Base-by-base conservation (phyloP, 2,329 filamentous ascomycete genomes). In the Aspergillus neotritici region DNA sequence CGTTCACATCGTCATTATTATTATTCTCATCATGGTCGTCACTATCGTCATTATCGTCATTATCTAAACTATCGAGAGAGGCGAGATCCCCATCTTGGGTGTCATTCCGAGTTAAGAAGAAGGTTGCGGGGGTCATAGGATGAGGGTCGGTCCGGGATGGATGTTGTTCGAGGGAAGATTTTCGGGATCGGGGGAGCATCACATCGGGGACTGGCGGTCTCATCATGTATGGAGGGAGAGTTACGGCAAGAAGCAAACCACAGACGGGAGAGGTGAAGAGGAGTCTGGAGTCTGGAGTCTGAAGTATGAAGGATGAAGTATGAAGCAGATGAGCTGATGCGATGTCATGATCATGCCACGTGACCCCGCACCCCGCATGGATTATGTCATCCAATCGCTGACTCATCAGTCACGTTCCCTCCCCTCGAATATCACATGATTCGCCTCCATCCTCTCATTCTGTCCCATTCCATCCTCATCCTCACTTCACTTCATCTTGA, bases 101-200 rank as follows among this genome's bases (percentile, higher is more conserved):
- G 45, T 70, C 66, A 54, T 74, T 76, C 50, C 73, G 77, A 48
- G 74, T 69, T 48, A 83, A 66, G 61, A 82, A 81, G 69, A 82
- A 82, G 40, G 76, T 76, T 39, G 76, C 76, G 33, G 77, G 77
- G 47, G 66, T 66, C 44, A 60, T 54, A 53, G 55, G 60, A 52
- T 61, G 61, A 55, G 62, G 60, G 44, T 70, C 65, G 43, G 57
- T 58, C 53, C 57, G 47, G 51, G 46, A 6, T 39, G 56, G 51
- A 25, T 46, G 56, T 37, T 54, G 57, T 41, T 58, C 61, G 37
- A 58, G 54, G 47, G 60, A 63, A 38, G 54, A 49, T 53, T 68
- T 71, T 52, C 59, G 66, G 54, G 57, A 57, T 46, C 52, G 60
- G 48, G 61, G 52, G 44, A 46, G 40, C 46, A 52, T 42, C 42